Percentiles rank a stretch among this genome's conserved stretches.
Conservation (phyloP, 768 basidiomycete species). For the Suillus brevipes region DNA sequence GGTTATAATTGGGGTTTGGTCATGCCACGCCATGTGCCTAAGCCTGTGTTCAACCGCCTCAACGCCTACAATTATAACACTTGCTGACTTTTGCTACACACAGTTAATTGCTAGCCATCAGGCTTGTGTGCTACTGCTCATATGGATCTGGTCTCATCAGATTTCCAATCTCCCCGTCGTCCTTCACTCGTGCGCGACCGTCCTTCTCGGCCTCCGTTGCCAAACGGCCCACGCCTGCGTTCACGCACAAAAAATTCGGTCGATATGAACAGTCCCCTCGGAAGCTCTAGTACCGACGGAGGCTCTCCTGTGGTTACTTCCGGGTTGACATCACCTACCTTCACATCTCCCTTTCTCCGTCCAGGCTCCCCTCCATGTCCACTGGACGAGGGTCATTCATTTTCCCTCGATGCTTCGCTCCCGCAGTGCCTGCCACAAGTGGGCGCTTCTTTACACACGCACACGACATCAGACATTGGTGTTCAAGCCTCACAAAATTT, state of each 20-base stretch:
- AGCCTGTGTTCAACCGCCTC: constrained; percentile 9
- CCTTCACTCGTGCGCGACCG: constrained; percentile 22
- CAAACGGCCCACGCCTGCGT: constrained; percentile 23
- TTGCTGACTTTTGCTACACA: not conserved
- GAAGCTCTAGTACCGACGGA: constrained; percentile 9
- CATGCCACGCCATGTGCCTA: constrained; percentile 7
- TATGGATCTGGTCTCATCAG: constrained; percentile 18
- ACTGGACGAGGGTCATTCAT: constrained; percentile 4
- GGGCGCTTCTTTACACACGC: not conserved
- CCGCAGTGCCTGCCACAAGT: not conserved
- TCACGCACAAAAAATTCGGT: constrained; percentile 15
- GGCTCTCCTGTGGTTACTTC: constrained; percentile 9
- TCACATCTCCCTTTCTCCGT: constrained; percentile 1
- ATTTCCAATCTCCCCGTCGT: constrained; percentile 15
- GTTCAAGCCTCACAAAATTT: constrained; percentile 13
- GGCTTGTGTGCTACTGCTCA: not conserved
- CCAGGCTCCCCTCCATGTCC: constrained; percentile 6
- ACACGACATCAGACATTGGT: constrained; percentile 12
- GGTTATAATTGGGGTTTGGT: constrained; percentile 11
- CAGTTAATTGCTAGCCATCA: not conserved
- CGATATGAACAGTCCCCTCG: constrained; percentile 13
- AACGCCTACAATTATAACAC: constrained; percentile 4
- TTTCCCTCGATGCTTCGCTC: constrained; percentile 8
- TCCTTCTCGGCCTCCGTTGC: constrained; percentile 20
- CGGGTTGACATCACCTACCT: constrained; percentile 4